Evolutionary conservation across 2,329 filamentous ascomycete genomes (phyloP).

Genomic region (Hypomyces perniciosus): DNA sequence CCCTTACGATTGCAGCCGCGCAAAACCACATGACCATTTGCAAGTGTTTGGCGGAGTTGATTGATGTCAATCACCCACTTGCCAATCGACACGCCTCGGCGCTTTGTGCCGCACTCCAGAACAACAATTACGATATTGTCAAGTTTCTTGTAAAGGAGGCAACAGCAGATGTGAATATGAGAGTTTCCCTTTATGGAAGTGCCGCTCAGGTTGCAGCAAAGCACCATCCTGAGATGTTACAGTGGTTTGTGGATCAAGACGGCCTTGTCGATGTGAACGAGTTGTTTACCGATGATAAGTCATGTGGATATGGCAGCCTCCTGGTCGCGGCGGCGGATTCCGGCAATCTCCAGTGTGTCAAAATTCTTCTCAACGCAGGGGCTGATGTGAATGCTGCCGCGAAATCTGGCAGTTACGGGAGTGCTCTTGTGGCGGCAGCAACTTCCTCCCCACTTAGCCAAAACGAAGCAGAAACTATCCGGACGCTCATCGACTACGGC

Average conservation of each 20-base stretch:
- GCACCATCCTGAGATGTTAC: fast-evolving
- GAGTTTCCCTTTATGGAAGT: fast-evolving
- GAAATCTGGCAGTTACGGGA: not conserved
- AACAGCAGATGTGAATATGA: not conserved
- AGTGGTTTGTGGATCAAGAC: not conserved
- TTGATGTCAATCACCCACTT: not conserved
- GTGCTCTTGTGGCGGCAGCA: not conserved
- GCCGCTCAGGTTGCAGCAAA: not conserved
- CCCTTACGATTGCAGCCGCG: not conserved
- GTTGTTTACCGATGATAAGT: no score
- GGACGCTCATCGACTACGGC: not conserved
- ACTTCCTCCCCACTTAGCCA: no score
- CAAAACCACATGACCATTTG: not conserved
- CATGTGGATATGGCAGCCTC: not conserved
- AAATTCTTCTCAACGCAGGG: not conserved
- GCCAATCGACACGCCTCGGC: not conserved
- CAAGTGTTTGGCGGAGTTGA: not conserved
- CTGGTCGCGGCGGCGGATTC: not conserved
- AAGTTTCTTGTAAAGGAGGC: not conserved
- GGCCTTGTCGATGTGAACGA: not conserved
- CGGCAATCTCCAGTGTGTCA: not conserved
- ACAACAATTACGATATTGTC: not conserved
- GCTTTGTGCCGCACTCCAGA: not conserved
- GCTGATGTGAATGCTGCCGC: not conserved
- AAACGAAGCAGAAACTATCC: not conserved